These are phyloP conservation scores for Pisolithus microcarpus DNA, from an alignment of 768 basidiomycete species.

Conservation along the genomic window DNA sequence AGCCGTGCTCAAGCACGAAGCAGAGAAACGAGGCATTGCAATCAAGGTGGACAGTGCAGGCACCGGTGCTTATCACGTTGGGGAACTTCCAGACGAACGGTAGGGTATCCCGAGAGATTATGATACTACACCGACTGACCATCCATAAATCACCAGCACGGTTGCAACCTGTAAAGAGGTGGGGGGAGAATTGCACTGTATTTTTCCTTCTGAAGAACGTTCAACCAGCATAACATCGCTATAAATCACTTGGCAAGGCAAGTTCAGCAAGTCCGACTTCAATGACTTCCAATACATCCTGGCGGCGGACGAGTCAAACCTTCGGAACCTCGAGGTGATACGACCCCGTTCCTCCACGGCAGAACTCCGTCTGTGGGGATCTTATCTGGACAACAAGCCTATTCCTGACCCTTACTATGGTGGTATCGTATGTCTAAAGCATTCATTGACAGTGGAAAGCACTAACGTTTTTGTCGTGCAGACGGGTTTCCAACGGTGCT, in stretches of 20 bases:
- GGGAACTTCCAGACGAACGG: slow-evolving; percentile 81
- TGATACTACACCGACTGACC: neutral
- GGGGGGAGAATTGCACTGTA: neutral
- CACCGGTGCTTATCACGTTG: slow-evolving; percentile 77
- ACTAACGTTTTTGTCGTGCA: slow-evolving; percentile 17
- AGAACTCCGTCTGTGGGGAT: slow-evolving; percentile 71
- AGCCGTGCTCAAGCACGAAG: slow-evolving; percentile 70
- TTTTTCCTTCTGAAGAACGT: neutral
- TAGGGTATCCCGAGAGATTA: slow-evolving; percentile 21
- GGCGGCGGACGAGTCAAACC: slow-evolving; percentile 75
- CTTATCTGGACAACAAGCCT: slow-evolving; percentile 59
- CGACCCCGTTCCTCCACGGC: slow-evolving; percentile 51
- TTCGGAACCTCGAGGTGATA: slow-evolving; percentile 51
- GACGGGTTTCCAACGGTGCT: slow-evolving; percentile 73
- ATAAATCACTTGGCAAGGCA: slow-evolving; percentile 67
- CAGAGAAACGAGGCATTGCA: slow-evolving; percentile 56
- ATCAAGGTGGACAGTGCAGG: slow-evolving; percentile 79
- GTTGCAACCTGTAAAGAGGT: slow-evolving; percentile 68
- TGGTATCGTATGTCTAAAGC: slow-evolving; percentile 39
- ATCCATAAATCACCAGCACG: slow-evolving; percentile 39
- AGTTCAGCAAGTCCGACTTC: slow-evolving; percentile 61
- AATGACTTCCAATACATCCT: slow-evolving; percentile 74
- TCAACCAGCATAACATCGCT: slow-evolving; percentile 58
- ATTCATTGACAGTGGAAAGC: neutral
- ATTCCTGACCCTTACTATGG: slow-evolving; percentile 88